A percentile compares a stretch with the other conserved stretches of the same genome.
Evolutionary conservation across 2,329 filamentous ascomycete species (phyloP).

Genomic region (Magnaporthiopsis incrustans): DNA sequence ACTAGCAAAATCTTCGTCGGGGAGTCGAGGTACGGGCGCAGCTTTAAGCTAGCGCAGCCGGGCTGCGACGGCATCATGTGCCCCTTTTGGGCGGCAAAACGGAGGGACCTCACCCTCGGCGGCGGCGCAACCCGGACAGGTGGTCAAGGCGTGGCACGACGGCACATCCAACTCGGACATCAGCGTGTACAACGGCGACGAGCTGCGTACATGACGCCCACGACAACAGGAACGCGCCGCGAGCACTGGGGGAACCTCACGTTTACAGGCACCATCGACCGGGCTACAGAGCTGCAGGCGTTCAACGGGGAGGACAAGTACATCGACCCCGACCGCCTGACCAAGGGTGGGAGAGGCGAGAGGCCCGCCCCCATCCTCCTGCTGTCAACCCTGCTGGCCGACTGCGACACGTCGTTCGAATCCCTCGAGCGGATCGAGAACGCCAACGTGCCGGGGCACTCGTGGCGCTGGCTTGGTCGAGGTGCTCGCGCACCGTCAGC

Average conservation of each 20-base stretch:
- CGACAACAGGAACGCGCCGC: not conserved
- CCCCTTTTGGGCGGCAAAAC: not conserved
- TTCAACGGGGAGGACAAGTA: not conserved
- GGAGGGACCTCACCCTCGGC: not conserved
- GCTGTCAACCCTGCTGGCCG: no score
- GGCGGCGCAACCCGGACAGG: no score
- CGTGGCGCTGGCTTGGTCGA: no score
- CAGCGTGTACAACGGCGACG: not conserved
- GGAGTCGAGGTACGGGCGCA: slow-evolving; percentile 24
- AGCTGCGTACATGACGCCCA: not conserved
- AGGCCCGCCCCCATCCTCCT: no score
- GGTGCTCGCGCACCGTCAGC: no score
- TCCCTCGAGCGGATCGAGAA: no score
- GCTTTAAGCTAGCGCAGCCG: not conserved
- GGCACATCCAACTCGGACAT: not conserved
- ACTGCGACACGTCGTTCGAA: no score
- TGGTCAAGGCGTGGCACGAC: not conserved
- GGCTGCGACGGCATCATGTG: not conserved
- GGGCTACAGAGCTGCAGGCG: not conserved
- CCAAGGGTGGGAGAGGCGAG: no score
- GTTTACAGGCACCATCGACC: not conserved
- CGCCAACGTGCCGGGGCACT: no score
- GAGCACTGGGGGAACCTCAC: not conserved
- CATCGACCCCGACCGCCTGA: not conserved
- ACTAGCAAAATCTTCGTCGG: slow-evolving; percentile 23